Evolutionary conservation across 257 asterid genomes (phyloP).

Genomic region (Buddleja alternifolia): DNA sequence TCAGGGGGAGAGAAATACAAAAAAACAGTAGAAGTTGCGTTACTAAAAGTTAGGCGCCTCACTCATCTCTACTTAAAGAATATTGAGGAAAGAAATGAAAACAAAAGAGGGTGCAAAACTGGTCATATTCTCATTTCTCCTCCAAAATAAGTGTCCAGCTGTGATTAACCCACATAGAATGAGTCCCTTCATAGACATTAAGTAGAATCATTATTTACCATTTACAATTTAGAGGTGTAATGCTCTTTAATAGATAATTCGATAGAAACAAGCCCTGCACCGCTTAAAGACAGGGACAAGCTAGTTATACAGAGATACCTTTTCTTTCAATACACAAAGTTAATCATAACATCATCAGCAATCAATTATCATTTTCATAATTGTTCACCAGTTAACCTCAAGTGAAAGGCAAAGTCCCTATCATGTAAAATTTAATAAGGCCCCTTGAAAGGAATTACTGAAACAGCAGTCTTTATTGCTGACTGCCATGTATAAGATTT

Average conservation of each 20-base stretch:
- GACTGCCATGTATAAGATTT: no score
- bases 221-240: conserved; percentile 1
- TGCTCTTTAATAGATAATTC: conserved; percentile 9
- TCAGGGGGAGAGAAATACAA: neutral
- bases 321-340: conserved; percentile 10
- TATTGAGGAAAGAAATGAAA: neutral
- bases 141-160: neutral
- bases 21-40: neutral
- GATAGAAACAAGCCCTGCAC: neutral
- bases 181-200: no score
- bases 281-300: neutral
- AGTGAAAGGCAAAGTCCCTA: no score
- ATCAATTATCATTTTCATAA: no score
- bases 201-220: conserved; percentile 11
- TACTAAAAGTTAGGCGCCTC: conserved; percentile 6
- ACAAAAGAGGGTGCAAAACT: conserved; percentile 17
- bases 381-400: no score
- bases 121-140: conserved; percentile 11
- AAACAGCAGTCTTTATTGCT: no score
- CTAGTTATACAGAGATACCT: neutral
- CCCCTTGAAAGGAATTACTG: no score
- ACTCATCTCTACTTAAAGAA: conserved; percentile 15
- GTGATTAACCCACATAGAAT: neutral
- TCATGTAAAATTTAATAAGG: no score
- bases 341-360: no score